These are phyloP conservation scores for Calonectria crousiana DNA, from an alignment of 2,329 filamentous ascomycete species.

Conservation along the genomic window DNA sequence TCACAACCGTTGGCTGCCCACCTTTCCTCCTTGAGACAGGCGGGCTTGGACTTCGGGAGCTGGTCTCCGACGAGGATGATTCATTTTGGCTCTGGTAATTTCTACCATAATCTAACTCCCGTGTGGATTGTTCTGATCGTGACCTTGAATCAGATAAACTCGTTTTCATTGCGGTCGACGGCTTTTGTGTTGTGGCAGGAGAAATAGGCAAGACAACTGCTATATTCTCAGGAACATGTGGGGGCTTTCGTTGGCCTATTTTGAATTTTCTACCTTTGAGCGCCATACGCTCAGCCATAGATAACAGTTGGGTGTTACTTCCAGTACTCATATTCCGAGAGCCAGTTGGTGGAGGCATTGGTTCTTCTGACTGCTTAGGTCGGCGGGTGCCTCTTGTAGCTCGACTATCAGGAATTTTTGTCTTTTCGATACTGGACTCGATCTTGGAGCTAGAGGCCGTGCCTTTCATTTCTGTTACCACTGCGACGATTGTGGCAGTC, in stretches of 20 bases:
- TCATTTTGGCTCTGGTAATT: neutral
- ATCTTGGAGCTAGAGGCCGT: neutral
- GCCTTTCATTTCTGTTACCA: conserved; percentile 15
- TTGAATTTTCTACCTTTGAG: conserved; percentile 66
- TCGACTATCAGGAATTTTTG: conserved; percentile 14
- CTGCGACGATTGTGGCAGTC: conserved; percentile 41
- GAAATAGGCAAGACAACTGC: conserved; percentile 16
- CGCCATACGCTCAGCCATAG: conserved; percentile 69
- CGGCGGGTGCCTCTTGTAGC: conserved; percentile 39
- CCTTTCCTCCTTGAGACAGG: conserved; percentile 11
- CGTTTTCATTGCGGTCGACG: neutral
- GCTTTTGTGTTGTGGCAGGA: neutral
- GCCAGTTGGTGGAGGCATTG: conserved; percentile 11
- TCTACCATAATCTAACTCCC: neutral
- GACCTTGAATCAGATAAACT: neutral
- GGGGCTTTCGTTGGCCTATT: conserved; percentile 56
- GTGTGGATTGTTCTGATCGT: neutral
- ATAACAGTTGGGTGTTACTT: conserved; percentile 56
- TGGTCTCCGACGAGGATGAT: conserved; percentile 19
- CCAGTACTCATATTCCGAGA: conserved; percentile 20
- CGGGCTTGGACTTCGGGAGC: conserved; percentile 32
- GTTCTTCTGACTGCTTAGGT: conserved; percentile 35
- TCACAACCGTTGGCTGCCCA: conserved; percentile 37
- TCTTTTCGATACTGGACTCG: neutral
- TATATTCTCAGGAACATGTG: conserved; percentile 8